Base-by-base conservation (phyloP, 192 early-diverging fungal species). In the Linderina pennispora region DNA sequence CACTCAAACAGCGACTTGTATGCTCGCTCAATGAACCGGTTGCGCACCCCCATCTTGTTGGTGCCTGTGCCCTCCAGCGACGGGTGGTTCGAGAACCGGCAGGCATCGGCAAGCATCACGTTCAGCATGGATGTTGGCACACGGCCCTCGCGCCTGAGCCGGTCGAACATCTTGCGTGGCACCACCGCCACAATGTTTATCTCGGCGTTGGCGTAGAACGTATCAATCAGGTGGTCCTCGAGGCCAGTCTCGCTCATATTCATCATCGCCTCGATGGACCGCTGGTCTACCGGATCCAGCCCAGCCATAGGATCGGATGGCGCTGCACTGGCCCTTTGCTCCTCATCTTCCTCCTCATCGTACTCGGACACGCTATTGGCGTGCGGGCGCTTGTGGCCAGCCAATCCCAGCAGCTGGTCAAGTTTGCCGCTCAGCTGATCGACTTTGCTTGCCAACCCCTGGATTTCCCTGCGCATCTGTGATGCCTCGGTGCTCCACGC, bases 71-170 rank as follows among this genome's bases (percentile, higher is more conserved):
- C 50, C 16, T 36, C 10, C 0, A 72, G 40, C 4, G 40, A 43
- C 3, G 40, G 38, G 45, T 53, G 19, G 24, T 41, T 34, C 36
- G 62, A 53, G 53, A 60, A 52, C 28, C 25, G 40, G 45, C 68
- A 72, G 17, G 56, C 68, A 7, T 56, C 53, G 25, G 68, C 68
- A 47, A 60, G 53, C 52, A 72, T 72, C 9, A 65, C 55, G 17
- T 53, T 53, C 20, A 56, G 23, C 56, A 72, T 55, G 5, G 57
- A n/a, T 7, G 40, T 54, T n/a, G 68, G 68, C 45, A 26, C 42
- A 14, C 62, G 56, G 23, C 26, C 31, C 23, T 60, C 53, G 18
- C 23, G 35, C 37, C 49, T 37, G 21, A 72, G 60, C 13, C 25
- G 43, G 21, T 36, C 36, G 28, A 72, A 65, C 1, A 72, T 48